Percentiles rank a stretch among this genome's conserved stretches.
These are phyloP conservation scores for Pythium phragmiticola DNA, from an alignment of 352 stramenopile genomes.

Conservation along the genomic window DNA sequence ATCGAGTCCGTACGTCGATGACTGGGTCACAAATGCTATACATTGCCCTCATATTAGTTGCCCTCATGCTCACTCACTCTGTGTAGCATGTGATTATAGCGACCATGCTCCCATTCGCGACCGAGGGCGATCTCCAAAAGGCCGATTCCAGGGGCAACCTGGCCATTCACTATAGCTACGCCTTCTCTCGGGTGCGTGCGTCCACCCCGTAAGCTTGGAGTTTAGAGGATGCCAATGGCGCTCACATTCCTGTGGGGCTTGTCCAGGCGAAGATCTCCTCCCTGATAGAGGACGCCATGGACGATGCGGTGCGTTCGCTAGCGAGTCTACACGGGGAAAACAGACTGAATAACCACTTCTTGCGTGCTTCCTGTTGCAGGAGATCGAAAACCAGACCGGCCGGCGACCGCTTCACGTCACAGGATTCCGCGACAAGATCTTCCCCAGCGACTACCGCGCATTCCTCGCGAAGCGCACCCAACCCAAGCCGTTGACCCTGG, in stretches of 20 bases:
- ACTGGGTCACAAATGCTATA: neutral
- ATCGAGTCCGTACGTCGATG: constrained; percentile 28
- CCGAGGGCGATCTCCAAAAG: constrained; percentile 25
- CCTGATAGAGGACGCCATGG: constrained; percentile 22
- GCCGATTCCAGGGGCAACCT: constrained; percentile 48
- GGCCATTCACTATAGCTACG: constrained; percentile 70
- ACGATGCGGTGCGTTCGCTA: constrained; percentile 9
- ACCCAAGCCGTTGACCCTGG: neutral
- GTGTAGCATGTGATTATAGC: constrained; percentile 30
- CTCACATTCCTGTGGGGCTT: neutral
- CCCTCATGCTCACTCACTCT: neutral
- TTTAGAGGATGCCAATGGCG: neutral
- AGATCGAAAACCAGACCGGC: constrained; percentile 36
- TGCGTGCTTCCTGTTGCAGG: constrained; percentile 17
- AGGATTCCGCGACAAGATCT: constrained; percentile 39
- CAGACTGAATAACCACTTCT: no score
- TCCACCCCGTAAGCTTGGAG: neutral
- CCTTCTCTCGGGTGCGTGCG: constrained; percentile 40
- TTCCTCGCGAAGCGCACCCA: neutral
- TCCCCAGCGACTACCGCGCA: constrained; percentile 33
- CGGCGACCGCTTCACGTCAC: constrained; percentile 50
- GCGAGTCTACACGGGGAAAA: neutral
- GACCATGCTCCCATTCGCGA: constrained; percentile 34
- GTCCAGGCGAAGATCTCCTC: constrained; percentile 20
- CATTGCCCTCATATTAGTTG: no score